A percentile compares a stretch with the other conserved stretches of the same genome.
Evolutionary conservation across 495 filamentous ascomycete species (phyloP).

Genomic region (Podospora pseudopauciseta): DNA sequence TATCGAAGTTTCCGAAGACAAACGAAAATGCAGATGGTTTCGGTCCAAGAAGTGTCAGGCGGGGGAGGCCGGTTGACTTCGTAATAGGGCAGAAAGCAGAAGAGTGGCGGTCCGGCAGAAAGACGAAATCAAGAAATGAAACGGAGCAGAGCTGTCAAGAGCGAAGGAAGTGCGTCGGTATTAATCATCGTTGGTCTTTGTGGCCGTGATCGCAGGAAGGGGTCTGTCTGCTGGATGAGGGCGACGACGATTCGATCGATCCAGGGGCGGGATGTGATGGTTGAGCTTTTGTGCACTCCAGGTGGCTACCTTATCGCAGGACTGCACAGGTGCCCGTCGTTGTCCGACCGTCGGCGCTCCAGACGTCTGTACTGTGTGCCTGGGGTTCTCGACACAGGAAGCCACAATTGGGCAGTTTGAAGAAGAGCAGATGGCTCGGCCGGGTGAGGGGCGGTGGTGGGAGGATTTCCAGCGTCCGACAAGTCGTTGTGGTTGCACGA

Average conservation of each 20-base stretch:
- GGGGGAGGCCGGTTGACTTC: constrained; percentile 6
- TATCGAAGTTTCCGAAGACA: neutral
- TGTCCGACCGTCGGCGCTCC: constrained; percentile 16
- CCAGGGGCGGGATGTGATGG: constrained; percentile 8
- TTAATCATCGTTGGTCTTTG: constrained; percentile 43
- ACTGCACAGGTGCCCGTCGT: neutral
- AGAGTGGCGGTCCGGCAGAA: constrained; percentile 14
- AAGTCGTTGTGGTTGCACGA: constrained; percentile 27
- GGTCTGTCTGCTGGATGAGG: constrained; percentile 2
- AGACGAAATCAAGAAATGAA: constrained; percentile 45
- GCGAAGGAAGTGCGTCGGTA: constrained; percentile 44
- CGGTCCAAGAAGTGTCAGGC: constrained; percentile 9
- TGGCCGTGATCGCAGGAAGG: constrained; percentile 4
- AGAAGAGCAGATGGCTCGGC: constrained; percentile 13
- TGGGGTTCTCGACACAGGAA: constrained; percentile 6
- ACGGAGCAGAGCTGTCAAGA: constrained; percentile 46
- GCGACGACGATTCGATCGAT: neutral
- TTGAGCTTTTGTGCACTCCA: constrained; percentile 10
- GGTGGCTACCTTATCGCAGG: constrained; percentile 11
- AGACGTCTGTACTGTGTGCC: constrained; percentile 16
- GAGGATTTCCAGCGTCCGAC: constrained; percentile 10
- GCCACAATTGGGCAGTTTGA: constrained; percentile 27
- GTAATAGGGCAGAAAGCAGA: constrained; percentile 10
- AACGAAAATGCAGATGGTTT: neutral
- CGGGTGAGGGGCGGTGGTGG: constrained; percentile 19